Conservation (phyloP, 2,329 filamentous ascomycete species). For the Sclerotinia borealis region DNA sequence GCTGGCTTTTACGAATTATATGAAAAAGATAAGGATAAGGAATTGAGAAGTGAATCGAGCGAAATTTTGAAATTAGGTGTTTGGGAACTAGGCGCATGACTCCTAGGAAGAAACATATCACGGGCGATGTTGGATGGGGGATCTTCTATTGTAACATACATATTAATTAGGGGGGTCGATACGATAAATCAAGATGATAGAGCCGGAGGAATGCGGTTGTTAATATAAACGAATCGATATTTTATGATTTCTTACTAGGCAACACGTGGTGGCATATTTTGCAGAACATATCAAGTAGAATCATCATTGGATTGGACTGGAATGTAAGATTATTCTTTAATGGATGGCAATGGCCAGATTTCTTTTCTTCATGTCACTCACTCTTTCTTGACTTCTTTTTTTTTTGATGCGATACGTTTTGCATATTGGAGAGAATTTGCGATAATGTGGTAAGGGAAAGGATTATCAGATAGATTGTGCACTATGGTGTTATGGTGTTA, state of each 20-base stretch:
- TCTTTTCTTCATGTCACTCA: no score
- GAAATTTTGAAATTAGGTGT: neutral
- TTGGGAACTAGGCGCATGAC: neutral
- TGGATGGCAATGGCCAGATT: no score
- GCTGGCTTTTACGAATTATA: neutral
- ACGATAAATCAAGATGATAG: neutral
- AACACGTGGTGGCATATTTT: no score
- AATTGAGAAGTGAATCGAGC: neutral
- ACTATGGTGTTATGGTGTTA: no score
- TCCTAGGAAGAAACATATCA: neutral
- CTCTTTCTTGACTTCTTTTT: no score
- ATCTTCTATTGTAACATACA: neutral
- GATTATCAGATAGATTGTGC: no score
- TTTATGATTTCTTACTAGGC: no score
- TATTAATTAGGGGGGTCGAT: neutral
- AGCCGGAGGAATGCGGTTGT: neutral
- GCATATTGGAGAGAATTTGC: no score
- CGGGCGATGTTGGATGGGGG: neutral
- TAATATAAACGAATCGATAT: no score
- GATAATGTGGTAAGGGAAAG: no score
- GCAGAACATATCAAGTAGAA: neutral
- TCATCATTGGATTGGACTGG: neutral
- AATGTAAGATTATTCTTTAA: no score
- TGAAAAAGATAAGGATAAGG: neutral
- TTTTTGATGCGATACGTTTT: no score